Evolutionary conservation across 768 basidiomycete species (phyloP).

Genomic region (Lentinula aciculospora): DNA sequence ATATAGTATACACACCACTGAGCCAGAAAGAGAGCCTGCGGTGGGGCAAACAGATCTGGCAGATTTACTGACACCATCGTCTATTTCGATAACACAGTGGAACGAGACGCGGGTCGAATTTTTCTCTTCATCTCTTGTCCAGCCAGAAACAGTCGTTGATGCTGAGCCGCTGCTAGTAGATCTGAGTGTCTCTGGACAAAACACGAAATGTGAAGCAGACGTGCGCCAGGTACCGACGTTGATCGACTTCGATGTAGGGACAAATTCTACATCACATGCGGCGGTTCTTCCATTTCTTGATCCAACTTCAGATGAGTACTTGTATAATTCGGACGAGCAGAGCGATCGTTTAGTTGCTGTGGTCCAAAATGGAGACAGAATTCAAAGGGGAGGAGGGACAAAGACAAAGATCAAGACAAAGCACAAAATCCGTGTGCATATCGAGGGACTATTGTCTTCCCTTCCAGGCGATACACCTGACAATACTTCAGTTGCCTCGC

Average conservation of each 20-base stretch:
- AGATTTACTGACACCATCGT: not conserved
- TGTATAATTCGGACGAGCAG: not conserved
- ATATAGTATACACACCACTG: not conserved
- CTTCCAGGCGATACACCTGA: not conserved
- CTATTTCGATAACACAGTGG: not conserved
- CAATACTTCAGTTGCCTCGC: not conserved
- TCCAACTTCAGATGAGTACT: not conserved
- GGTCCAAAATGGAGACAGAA: not conserved
- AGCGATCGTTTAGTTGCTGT: not conserved
- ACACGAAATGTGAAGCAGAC: not conserved
- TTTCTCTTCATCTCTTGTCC: not conserved
- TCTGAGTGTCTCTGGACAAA: not conserved
- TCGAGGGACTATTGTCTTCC: not conserved
- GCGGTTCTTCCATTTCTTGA: not conserved
- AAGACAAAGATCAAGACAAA: not conserved
- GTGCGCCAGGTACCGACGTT: not conserved
- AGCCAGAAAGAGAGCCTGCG: not conserved
- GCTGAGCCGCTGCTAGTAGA: not conserved
- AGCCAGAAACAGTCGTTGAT: not conserved
- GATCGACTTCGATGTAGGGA: not conserved
- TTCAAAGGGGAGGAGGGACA: not conserved
- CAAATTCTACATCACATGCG: not conserved
- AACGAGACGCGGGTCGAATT: not conserved
- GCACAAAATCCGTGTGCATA: not conserved
- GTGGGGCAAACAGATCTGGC: not conserved